These are phyloP conservation scores for Gossypium australe DNA, from an alignment of 345 rosid species.

Conservation along the genomic window DNA sequence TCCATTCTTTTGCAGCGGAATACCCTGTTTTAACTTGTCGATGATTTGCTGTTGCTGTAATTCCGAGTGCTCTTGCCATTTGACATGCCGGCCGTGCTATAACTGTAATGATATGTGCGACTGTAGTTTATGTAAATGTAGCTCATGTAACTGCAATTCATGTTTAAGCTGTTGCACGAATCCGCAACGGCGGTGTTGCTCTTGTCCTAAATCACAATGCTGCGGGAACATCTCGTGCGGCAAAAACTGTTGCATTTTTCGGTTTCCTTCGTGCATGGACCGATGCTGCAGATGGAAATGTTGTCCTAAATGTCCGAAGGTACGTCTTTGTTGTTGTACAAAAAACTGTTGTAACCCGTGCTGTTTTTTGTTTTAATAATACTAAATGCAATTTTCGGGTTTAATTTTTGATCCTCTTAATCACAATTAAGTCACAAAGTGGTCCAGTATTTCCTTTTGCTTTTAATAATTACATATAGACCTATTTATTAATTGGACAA, in stretches of 20 bases:
- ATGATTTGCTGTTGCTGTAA: conserved; percentile 48
- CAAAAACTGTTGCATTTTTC: conserved; percentile 37
- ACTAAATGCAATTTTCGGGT: conserved; percentile 5
- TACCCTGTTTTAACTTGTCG: conserved; percentile 51
- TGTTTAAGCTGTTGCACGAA: conserved; percentile 24
- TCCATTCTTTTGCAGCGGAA: conserved; percentile 38
- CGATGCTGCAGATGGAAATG: conserved; percentile 45
- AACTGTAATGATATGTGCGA: conserved; percentile 4
- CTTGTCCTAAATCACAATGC: conserved; percentile 39
- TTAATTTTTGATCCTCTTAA: conserved; percentile 8
- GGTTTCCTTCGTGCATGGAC: conserved; percentile 37
- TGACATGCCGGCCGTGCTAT: conserved; percentile 41
- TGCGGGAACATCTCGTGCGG: conserved; percentile 36
- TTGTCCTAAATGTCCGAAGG: conserved; percentile 51
- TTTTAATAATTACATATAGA: too few species aligned
- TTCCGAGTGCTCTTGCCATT: conserved; percentile 44
- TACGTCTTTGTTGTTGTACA: conserved; percentile 37
- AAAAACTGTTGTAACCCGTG: conserved; percentile 47
- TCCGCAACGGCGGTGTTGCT: conserved; percentile 32
- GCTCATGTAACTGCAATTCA: neutral
- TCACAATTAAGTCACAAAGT: too few species aligned
- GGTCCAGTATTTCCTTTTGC: too few species aligned
- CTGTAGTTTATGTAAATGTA: neutral
- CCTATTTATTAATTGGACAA: too few species aligned
- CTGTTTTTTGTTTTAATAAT: conserved; percentile 44